Conservation (phyloP, 139 green algal species). For the Chlorella sp. region DNA sequence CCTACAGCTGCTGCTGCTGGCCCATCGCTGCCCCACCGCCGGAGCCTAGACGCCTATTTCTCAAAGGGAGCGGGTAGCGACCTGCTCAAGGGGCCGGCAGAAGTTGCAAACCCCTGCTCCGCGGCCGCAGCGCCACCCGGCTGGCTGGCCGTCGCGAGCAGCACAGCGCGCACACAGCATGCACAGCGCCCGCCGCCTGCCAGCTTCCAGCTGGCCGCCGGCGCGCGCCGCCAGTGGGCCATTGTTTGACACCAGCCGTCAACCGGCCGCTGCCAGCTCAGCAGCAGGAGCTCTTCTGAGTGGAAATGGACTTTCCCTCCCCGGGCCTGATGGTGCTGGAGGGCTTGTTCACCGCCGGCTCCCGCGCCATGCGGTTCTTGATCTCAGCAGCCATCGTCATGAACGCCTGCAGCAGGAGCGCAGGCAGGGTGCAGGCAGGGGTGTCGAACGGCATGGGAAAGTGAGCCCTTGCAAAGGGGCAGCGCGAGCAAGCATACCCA, state of each 20-base stretch:
- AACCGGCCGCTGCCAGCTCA: conserved; percentile 48
- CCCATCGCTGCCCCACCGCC: background rate
- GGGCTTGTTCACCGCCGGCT: conserved; percentile 81
- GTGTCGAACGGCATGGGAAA: no score
- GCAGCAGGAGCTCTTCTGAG: conserved; percentile 87
- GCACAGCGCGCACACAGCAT: background rate
- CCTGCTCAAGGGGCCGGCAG: background rate
- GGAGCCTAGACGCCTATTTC: no score
- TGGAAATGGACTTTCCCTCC: conserved; percentile 80
- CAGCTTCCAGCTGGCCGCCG: no score
- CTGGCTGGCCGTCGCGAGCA: background rate
- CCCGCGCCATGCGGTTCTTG: conserved; percentile 97
- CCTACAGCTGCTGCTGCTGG: background rate
- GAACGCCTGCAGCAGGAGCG: conserved; percentile 84
- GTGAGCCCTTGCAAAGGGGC: no score
- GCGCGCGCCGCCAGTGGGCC: no score
- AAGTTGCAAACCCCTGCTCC: background rate
- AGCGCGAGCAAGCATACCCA: background rate
- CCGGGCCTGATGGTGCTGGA: conserved; percentile 81
- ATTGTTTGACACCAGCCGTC: no score
- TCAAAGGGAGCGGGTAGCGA: no score
- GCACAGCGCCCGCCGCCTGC: no score
- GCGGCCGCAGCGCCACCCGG: background rate
- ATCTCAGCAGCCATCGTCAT: conserved; percentile 99
- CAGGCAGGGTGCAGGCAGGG: no score